Percentiles rank a stretch among this genome's conserved stretches.
Evolutionary conservation across 2,329 filamentous ascomycete genomes (phyloP).

Genomic region (Arthrinium phaeospermum): DNA sequence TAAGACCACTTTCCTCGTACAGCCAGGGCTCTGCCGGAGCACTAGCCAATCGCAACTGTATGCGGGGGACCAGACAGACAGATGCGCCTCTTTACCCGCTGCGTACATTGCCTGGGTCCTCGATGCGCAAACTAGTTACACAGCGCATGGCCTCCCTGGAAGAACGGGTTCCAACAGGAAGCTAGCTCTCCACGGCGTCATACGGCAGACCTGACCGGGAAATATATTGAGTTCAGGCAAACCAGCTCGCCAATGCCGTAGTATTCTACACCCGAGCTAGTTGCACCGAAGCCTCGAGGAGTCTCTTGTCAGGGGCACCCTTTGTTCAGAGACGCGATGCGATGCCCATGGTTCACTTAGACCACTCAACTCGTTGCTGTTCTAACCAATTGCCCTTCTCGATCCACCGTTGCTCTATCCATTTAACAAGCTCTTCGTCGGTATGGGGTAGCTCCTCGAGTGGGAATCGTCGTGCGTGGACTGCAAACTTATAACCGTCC

Average conservation of each 20-base stretch:
- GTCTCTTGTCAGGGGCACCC: neutral
- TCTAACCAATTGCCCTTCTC: slow-evolving; percentile 60
- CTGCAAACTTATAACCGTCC: slow-evolving; percentile 53
- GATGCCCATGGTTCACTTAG: slow-evolving; percentile 19
- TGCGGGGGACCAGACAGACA: neutral
- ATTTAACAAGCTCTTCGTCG: slow-evolving; percentile 55
- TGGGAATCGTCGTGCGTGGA: slow-evolving; percentile 54
- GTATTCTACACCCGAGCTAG: neutral
- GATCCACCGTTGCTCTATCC: slow-evolving; percentile 59
- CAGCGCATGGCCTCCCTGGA: neutral
- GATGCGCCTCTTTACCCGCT: slow-evolving; percentile 1
- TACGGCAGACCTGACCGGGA: neutral
- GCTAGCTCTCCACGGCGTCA: neutral
- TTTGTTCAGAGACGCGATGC: neutral
- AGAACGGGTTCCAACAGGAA: neutral
- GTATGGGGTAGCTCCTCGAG: slow-evolving; percentile 53
- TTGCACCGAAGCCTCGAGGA: neutral
- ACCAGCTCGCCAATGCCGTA: neutral
- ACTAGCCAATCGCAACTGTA: neutral
- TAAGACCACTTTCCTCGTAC: neutral
- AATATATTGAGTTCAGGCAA: neutral
- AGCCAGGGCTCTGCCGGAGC: neutral
- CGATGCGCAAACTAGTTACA: neutral
- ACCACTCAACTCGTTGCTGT: slow-evolving; percentile 48
- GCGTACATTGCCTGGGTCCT: neutral